These are phyloP conservation scores for Aureobasidium sp. DNA, from an alignment of 2,329 filamentous ascomycete genomes.

Conservation along the genomic window DNA sequence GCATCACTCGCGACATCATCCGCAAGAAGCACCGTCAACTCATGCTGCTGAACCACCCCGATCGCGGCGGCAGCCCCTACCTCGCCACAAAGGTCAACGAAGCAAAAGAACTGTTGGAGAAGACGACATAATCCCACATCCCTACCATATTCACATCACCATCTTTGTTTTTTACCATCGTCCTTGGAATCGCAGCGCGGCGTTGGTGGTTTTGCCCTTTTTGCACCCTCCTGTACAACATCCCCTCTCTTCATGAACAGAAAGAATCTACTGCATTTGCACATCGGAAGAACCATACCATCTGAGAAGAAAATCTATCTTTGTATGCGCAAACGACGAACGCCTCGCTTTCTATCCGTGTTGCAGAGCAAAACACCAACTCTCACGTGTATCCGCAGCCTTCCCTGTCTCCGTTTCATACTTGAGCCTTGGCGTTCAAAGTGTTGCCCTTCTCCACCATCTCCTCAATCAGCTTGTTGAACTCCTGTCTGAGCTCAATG, in stretches of 20 bases:
- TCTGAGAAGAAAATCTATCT: not conserved
- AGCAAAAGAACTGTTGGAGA: slow-evolving; percentile 92
- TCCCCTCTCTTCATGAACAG: not conserved
- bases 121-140: slow-evolving; percentile 30
- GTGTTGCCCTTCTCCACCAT: slow-evolving; percentile 44
- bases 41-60: slow-evolving; percentile 96
- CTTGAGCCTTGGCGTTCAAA: slow-evolving; percentile 29
- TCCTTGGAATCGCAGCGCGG: slow-evolving; percentile 3
- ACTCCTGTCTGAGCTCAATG: slow-evolving; percentile 61
- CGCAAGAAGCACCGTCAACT: slow-evolving; percentile 91
- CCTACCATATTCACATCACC: not conserved
- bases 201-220: slow-evolving; percentile 3
- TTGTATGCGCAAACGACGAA: not conserved
- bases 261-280: not conserved
- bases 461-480: slow-evolving; percentile 54
- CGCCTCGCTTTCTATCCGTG: slow-evolving; percentile 12
- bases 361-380: not conserved
- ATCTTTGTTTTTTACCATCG: not conserved
- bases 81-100: slow-evolving; percentile 97
- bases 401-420: not conserved
- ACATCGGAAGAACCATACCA: not conserved
- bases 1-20: slow-evolving; percentile 82
- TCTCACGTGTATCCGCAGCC: no score
- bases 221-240: not conserved
- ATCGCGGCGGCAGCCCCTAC: slow-evolving; percentile 93